Evolutionary conservation across 805 yeast species (phyloP), one percentile per base, ranked within the genome.

Genomic region (Middelhovenomyces tepae): DNA sequence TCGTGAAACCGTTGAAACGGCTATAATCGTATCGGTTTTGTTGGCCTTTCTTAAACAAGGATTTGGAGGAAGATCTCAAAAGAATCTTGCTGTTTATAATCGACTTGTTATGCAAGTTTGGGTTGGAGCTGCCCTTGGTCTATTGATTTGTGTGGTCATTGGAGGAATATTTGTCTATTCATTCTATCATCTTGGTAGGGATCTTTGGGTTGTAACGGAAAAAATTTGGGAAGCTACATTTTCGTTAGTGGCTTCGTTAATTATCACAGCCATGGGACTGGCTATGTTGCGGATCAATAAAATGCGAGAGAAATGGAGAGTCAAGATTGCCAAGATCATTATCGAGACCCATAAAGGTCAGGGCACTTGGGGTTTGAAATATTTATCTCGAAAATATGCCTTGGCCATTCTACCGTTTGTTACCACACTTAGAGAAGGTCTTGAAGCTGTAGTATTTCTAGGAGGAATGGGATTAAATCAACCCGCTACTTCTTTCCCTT

Each of bases 1-100:
- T 57, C 77, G 95, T 66, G 95, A 86, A 62, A 65, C 87, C 34
- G 62, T 86, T 45, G 95, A 86, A 64, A 94, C 95, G 9, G 80
- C 83, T 34, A 70, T 86, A 40, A 79, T 86, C 41, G 80, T 86
- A 36, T 82, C 95, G 15, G 94, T 86, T 28, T 64, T 86, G 42
- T 66, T 86, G 38, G 89, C 95, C 24, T 85, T 86, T 62, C 66
- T 86, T 49, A 80, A 81, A 54, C 89, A 80, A 54, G 81, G 93
- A 36, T 69, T 86, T 47, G 87, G 76, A 28, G 26, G 32, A 14
- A 26, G 28, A 20, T 29, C 51, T 16, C 74, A 74, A 50, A 52
- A 51, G 15, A 58, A 59, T 22, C 36, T 36, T 25, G 10, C 27
- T 19, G 11, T 24, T 15, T 26, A 26, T 16, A 26, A 26, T 10